phyloP scores from a whole-genome alignment of 257 asterid genomes.

The Mentha longifolia region DNA sequence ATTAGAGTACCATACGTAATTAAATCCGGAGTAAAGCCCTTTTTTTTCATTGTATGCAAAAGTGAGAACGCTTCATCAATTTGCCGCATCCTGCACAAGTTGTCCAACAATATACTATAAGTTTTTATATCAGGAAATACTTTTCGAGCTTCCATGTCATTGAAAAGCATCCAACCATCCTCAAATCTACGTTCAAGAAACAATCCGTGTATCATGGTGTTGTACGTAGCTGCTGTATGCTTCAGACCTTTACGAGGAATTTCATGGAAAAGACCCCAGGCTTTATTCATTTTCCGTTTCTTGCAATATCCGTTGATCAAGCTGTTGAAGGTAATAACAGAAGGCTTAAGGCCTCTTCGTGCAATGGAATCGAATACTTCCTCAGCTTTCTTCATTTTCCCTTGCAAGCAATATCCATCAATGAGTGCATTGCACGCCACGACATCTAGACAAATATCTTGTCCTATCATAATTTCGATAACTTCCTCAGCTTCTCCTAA shows the following conservation, averaged over 20 bases:
- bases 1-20: constrained; percentile 18
- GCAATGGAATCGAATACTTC: constrained; percentile 27
- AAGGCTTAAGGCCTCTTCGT: constrained; percentile 26
- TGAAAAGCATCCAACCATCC: constrained; percentile 35
- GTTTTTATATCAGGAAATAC: constrained; percentile 21
- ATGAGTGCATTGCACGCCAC: constrained; percentile 22
- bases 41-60: constrained; percentile 22
- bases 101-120: constrained; percentile 26
- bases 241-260: constrained; percentile 18
- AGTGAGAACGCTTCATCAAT: constrained; percentile 28
- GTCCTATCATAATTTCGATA: constrained; percentile 4
- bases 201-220: constrained; percentile 33
- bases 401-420: constrained; percentile 35
- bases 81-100: constrained; percentile 14
- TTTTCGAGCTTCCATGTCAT: constrained; percentile 29
- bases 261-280: constrained; percentile 31
- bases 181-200: constrained; percentile 12
- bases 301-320: constrained; percentile 25
- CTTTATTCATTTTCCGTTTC: constrained; percentile 20
- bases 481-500: constrained; percentile 21
- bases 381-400: constrained; percentile 33
- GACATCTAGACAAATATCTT: constrained; percentile 4
- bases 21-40: constrained; percentile 19
- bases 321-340: constrained; percentile 25
- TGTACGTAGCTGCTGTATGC: constrained; percentile 18